Evolutionary conservation across 2,329 filamentous ascomycete species (phyloP), one percentile per base, ranked within the genome.

Genomic region (Monosporascus sp.): DNA sequence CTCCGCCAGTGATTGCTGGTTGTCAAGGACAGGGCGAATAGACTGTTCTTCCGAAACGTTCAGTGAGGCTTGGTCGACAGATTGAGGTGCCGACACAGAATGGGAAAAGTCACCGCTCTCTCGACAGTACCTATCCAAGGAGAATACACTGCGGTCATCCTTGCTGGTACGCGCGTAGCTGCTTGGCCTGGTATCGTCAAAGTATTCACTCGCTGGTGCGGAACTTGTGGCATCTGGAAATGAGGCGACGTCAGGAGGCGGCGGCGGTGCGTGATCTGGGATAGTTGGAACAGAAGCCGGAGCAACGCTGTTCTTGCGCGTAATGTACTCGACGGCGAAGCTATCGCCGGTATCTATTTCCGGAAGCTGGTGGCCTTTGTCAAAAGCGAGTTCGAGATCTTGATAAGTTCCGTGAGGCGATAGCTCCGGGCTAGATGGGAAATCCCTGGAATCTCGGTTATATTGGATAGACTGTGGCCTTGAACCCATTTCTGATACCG

Each of bases 261-360:
- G 77, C 0, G 79, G 79, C 2, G 79, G 78, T 35, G 77, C 73
- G 55, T 82, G 78, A 53, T 74, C 72, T 9, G 80, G 78, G 8
- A 74, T 56, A 5, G 64, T 53, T 24, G 70, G 71, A 38, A 66
- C 56, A 14, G 61, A 54, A 46, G 53, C 43, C 26, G 53, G 43
- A 8, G 49, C 47, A 41, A 57, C 49, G 48, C 56, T 60, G 54
- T 56, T 66, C 65, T 56, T 70, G 63, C 52, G 71, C 70, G 57
- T 60, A 41, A 76, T 57, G 55, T 78, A 79, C 3, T 75, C 73
- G n/a, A 80, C 68, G 7, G 71, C 73, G 55, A 81, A 80, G n/a
- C 72, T 74, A 54, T 70, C 72, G 6, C 77, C 77, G 4, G 75
- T 78, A 52, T 82, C 78, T 9, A 80, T 63, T 54, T 80, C 77